Evolutionary conservation across 2,329 filamentous ascomycete genomes (phyloP), one percentile per base, ranked within the genome.

Genomic region (Fusarium subglutinans): DNA sequence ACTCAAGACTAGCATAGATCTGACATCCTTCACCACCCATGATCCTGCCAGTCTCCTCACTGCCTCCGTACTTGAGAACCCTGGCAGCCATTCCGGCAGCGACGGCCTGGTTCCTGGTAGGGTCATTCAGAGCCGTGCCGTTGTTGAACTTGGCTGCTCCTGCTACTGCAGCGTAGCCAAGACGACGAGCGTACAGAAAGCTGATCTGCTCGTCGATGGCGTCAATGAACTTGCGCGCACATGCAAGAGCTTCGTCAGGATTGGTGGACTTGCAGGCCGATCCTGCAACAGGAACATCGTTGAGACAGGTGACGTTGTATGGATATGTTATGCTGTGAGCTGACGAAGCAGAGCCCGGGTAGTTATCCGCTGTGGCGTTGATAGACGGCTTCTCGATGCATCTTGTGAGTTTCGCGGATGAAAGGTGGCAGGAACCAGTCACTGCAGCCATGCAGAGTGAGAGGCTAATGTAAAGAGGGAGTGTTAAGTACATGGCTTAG

Each of bases 221-320:
- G 44, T 75, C 63, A 13, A 75, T 75, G 13, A 70, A 74, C 20
- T n/a, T 53, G 30, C 72, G 62, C 10, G 72, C 72, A n/a, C 72
- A 75, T 1, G 50, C 43, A 6, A 51, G 30, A 20, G 64, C 50
- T 44, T 45, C 22, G 18, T 24, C 54, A 4, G 54, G 45, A n/a
- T 62, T 41, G 6, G 37, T 18, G 6, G 40, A 62, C 22, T 24
- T 62, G 50, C 59, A 62, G 4, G 41, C 41, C n/a, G 41, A 57
- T 30, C 44, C n/a, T 17, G 67, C 63, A 6, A 72, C 69, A 5
- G 70, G 70, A 18, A 72, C 63, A 9, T 37, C 20, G 8, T 56
- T 84, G 85, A 2, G 87, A 85, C 43, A 33, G 20, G 26, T 60
- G 37, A 60, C 15, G 5, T 53, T 41, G 28, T 60, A 60, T 2